phyloP scores from a whole-genome alignment of 371 early-diverging fungal species.

The Saksenaea oblongispora region DNA sequence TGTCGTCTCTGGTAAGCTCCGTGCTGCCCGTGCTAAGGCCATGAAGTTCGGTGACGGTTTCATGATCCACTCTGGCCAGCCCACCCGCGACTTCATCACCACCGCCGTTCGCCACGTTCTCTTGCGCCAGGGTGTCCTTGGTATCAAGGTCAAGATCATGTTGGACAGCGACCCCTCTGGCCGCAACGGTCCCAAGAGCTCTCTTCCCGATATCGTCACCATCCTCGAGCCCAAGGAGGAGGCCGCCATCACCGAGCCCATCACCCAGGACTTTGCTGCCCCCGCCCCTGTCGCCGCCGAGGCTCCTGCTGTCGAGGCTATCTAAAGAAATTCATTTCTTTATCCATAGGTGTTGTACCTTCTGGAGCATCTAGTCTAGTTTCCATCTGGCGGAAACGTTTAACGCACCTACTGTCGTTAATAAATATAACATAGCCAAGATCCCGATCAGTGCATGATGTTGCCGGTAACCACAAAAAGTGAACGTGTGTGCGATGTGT shows the following conservation, averaged over 20 bases:
- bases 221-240: slow-evolving; percentile 94
- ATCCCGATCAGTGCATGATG: too few relatives aligned
- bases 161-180: slow-evolving; percentile 95
- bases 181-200: slow-evolving; percentile 91
- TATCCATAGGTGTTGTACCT: too few relatives aligned
- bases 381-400: too few relatives aligned
- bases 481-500: too few relatives aligned
- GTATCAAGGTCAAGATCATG: slow-evolving; percentile 99
- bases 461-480: too few relatives aligned
- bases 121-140: slow-evolving; percentile 98
- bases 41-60: slow-evolving; percentile 99
- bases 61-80: slow-evolving; percentile 99
- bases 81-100: slow-evolving; percentile 96
- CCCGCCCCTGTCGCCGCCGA: slow-evolving; percentile 45
- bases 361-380: too few relatives aligned
- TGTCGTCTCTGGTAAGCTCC: slow-evolving; percentile 99
- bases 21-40: slow-evolving; percentile 99
- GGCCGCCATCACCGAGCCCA: slow-evolving; percentile 69
- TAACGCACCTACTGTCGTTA: too few relatives aligned
- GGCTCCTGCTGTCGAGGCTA: slow-evolving; percentile 17
- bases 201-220: slow-evolving; percentile 96
- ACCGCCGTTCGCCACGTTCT: slow-evolving; percentile 96
- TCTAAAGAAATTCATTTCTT: background rate
- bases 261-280: slow-evolving; percentile 73
- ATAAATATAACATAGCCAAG: too few relatives aligned